Conservation (phyloP, 2,329 filamentous ascomycete genomes). For the Trichophyton simii region DNA sequence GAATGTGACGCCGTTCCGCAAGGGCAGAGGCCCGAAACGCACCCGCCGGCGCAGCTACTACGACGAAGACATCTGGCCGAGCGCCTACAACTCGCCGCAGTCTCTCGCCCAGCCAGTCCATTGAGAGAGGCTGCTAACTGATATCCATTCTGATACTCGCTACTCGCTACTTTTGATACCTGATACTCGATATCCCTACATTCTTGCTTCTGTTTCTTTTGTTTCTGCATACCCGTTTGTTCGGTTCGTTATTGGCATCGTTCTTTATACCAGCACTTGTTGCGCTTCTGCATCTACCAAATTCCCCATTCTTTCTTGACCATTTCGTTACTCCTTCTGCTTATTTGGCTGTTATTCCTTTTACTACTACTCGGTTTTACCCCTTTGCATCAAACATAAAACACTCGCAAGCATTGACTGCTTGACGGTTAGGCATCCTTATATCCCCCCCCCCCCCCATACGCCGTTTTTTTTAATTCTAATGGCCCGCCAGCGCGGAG, state of each 20-base stretch:
- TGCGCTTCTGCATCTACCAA: neutral
- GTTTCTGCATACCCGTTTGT: neutral
- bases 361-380: neutral
- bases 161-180: neutral
- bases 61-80: conserved; percentile 9
- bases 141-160: too few relatives aligned
- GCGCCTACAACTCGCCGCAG: neutral
- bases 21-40: conserved; percentile 9
- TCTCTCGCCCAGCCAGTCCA: neutral
- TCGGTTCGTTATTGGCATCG: neutral
- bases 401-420: neutral
- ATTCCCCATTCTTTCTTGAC: neutral
- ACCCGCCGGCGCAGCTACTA: conserved; percentile 10
- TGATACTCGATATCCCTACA: neutral
- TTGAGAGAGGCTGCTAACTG: too few relatives aligned
- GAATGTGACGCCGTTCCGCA: conserved; percentile 11
- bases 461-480: neutral
- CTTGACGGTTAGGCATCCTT: neutral
- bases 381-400: neutral
- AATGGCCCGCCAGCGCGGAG: neutral
- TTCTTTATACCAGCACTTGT: neutral
- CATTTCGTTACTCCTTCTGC: neutral
- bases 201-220: neutral
- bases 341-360: too few relatives aligned
- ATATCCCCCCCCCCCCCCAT: neutral